Conservation (phyloP, 768 basidiomycete species). For the Lenzites betulinus region DNA sequence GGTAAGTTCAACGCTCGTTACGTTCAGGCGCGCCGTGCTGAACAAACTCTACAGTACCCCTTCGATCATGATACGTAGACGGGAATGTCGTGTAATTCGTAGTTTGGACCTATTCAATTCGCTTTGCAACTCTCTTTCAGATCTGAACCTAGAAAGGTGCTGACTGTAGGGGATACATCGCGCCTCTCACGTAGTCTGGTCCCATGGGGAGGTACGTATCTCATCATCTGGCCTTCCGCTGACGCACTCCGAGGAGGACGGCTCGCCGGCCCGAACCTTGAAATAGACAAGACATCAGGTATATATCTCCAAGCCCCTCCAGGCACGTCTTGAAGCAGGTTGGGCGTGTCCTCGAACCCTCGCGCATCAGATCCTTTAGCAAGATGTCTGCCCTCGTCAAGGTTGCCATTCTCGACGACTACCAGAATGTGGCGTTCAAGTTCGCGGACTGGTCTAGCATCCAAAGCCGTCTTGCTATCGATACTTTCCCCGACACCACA, state of each 20-base stretch:
- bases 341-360: neutral
- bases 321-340: neutral
- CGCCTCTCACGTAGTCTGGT: neutral
- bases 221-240: conserved; percentile 9
- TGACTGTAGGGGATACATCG: neutral
- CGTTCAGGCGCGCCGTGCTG: conserved; percentile 20
- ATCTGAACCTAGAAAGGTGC: no score
- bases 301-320: neutral
- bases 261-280: neutral
- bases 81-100: conserved; percentile 14
- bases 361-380: neutral
- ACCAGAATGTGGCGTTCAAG: conserved; percentile 52
- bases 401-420: conserved; percentile 64
- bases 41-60: conserved; percentile 56
- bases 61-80: conserved; percentile 65
- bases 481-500: conserved; percentile 54
- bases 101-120: conserved; percentile 21
- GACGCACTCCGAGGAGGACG: conserved; percentile 6
- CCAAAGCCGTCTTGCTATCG: conserved; percentile 39
- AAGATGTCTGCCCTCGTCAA: conserved; percentile 37
- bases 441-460: conserved; percentile 57
- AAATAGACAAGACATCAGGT: neutral
- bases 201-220: conserved; percentile 2
- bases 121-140: neutral
- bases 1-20: conserved; percentile 48